Conservation (phyloP, 257 asterid species). For the Nicotiana obtusifolia region DNA sequence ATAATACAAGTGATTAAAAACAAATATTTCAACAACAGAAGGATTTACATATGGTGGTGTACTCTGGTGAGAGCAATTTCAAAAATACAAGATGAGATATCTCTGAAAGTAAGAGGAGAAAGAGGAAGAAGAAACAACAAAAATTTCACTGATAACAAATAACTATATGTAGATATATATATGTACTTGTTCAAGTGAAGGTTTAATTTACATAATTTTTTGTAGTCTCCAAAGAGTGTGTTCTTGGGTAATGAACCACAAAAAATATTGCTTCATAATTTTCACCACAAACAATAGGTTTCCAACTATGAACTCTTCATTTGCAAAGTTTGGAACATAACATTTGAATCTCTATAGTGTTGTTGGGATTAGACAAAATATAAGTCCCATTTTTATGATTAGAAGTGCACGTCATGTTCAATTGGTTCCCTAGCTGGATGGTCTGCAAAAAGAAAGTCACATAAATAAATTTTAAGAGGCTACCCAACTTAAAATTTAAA, state of each 20-base stretch:
- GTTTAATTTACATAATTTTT: no score
- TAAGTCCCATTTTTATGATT: slow-evolving; percentile 44
- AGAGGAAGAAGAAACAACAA: not conserved
- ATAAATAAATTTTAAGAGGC: not conserved
- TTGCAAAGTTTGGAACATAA: slow-evolving; percentile 61
- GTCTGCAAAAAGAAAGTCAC: slow-evolving; percentile 34
- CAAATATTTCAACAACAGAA: not conserved
- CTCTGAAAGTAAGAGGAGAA: not conserved
- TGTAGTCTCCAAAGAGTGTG: not conserved
- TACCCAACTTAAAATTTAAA: not conserved
- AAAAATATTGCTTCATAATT: not conserved
- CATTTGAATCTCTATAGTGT: slow-evolving; percentile 34
- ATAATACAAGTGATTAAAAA: not conserved
- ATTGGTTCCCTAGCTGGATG: slow-evolving; percentile 30
- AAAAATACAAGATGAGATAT: not conserved
- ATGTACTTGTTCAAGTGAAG: not conserved
- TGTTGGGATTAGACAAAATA: slow-evolving; percentile 20
- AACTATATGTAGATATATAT: not conserved
- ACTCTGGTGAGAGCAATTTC: not conserved
- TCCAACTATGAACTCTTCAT: slow-evolving; percentile 19
- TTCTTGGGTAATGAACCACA: not conserved
- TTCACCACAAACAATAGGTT: not conserved
- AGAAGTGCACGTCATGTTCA: slow-evolving; percentile 55
- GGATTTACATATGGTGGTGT: not conserved
- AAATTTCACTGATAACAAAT: not conserved